Percentiles rank a stretch among this genome's conserved stretches.
Evolutionary conservation across 2,329 filamentous ascomycete species (phyloP).

Genomic region (Rutstroemia sp.): DNA sequence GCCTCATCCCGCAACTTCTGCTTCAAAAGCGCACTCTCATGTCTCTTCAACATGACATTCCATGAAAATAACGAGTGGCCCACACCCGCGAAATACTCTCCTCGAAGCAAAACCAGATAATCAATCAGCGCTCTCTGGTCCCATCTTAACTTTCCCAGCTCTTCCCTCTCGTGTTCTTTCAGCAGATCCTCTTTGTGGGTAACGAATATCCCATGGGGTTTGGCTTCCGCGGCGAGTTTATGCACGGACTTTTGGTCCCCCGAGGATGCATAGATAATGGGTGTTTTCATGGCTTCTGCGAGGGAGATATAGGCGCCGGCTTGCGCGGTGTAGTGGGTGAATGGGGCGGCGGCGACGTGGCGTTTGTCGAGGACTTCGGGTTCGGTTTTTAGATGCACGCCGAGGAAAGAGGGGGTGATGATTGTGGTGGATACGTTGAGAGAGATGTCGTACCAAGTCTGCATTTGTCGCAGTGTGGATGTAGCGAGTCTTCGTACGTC

Average conservation of each 20-base stretch:
- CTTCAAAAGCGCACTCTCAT: conserved; percentile 10
- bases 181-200: conserved; percentile 38
- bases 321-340: conserved; percentile 30
- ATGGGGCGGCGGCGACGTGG: conserved; percentile 23
- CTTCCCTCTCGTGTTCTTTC: conserved; percentile 25
- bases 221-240: conserved; percentile 32
- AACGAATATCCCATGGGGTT: conserved; percentile 31
- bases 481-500: conserved; percentile 21
- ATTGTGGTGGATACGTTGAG: conserved; percentile 8
- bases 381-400: conserved; percentile 30
- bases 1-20: background rate
- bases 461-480: conserved; percentile 12
- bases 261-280: conserved; percentile 37
- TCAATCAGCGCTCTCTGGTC: conserved; percentile 44
- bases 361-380: conserved; percentile 21
- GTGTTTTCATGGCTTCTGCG: conserved; percentile 24
- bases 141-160: conserved; percentile 35
- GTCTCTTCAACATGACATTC: conserved; percentile 35
- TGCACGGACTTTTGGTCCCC: conserved; percentile 33
- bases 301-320: conserved; percentile 32
- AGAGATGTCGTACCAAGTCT: conserved; percentile 7
- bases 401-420: conserved; percentile 12
- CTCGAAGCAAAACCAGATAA: conserved; percentile 40
- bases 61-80: conserved; percentile 40
- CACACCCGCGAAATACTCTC: conserved; percentile 36